These are phyloP conservation scores for Strobilomyces echinocephalus DNA, from an alignment of 768 basidiomycete species.

Conservation along the genomic window DNA sequence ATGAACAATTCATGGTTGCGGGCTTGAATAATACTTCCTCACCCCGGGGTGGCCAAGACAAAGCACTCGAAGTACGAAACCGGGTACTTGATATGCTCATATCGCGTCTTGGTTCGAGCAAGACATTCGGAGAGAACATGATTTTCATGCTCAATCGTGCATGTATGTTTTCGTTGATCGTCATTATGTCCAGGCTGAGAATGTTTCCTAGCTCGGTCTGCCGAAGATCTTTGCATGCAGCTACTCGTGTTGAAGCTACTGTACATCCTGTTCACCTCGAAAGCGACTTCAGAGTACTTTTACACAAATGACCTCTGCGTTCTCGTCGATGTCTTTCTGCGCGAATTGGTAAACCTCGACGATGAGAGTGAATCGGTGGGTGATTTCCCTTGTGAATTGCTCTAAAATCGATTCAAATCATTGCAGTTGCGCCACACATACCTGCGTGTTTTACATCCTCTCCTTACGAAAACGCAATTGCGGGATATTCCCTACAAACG, in stretches of 20 bases:
- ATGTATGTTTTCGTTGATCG: constrained; percentile 47
- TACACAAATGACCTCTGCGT: constrained; percentile 97
- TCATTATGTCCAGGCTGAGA: constrained; percentile 4
- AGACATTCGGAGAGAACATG: constrained; percentile 97
- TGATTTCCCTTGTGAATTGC: constrained; percentile 11
- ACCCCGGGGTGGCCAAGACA: constrained; percentile 22
- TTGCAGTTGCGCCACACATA: constrained; percentile 89
- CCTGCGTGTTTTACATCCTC: constrained; percentile 91
- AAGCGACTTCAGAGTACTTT: constrained; percentile 91
- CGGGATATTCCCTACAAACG: constrained; percentile 85
- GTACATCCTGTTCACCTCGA: constrained; percentile 91
- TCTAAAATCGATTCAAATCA: constrained; percentile 1
- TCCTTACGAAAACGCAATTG: constrained; percentile 91
- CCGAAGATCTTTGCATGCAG: constrained; percentile 94
- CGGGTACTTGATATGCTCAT: constrained; percentile 79
- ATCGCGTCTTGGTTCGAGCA: constrained; percentile 78
- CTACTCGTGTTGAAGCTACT: constrained; percentile 90
- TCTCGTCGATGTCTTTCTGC: constrained; percentile 94
- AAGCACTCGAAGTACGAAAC: constrained; percentile 53
- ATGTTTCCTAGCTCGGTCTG: constrained; percentile 59
- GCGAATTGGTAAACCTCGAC: constrained; percentile 86
- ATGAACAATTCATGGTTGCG: constrained; percentile 98
- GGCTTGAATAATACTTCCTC: constrained; percentile 39
- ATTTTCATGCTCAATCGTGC: constrained; percentile 99
- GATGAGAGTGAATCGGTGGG: constrained; percentile 91